These are phyloP conservation scores for Fusarium sp. DNA, from an alignment of 2,329 filamentous ascomycete species.

Conservation along the genomic window DNA sequence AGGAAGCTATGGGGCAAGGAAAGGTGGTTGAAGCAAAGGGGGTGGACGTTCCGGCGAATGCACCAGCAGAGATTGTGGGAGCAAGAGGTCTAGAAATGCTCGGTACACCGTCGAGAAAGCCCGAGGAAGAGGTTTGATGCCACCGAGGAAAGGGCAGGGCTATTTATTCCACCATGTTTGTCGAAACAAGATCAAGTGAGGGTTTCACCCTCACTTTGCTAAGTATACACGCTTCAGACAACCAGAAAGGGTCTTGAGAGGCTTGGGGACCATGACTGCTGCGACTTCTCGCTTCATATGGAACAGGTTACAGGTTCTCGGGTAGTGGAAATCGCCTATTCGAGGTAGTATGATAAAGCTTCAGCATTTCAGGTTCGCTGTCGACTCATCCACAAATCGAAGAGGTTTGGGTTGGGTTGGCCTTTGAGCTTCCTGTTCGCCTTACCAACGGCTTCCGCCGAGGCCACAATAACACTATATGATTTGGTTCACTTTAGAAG, in stretches of 20 bases:
- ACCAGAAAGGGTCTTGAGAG: background rate
- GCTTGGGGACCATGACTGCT: background rate
- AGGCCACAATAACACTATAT: background rate
- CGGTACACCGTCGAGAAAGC: slow-evolving; percentile 50
- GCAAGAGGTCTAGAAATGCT: slow-evolving; percentile 57
- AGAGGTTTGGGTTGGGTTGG: background rate
- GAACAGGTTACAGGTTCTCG: background rate
- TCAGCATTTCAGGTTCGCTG: background rate
- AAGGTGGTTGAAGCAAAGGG: slow-evolving; percentile 45
- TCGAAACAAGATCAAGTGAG: too few relatives aligned
- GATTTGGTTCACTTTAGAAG: background rate
- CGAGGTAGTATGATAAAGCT: background rate
- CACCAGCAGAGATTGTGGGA: slow-evolving; percentile 46
- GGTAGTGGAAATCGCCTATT: background rate
- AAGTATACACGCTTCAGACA: background rate
- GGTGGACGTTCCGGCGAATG: slow-evolving; percentile 32
- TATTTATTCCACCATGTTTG: background rate
- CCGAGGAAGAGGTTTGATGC: slow-evolving; percentile 38
- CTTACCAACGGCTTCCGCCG: background rate
- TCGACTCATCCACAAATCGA: background rate
- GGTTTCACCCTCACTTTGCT: background rate
- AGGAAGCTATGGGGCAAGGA: slow-evolving; percentile 59
- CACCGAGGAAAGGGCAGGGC: background rate
- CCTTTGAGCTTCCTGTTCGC: background rate
- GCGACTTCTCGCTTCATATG: background rate